Evolutionary conservation across 495 filamentous ascomycete genomes (phyloP).

Genomic region (Penicillium samsonianum): DNA sequence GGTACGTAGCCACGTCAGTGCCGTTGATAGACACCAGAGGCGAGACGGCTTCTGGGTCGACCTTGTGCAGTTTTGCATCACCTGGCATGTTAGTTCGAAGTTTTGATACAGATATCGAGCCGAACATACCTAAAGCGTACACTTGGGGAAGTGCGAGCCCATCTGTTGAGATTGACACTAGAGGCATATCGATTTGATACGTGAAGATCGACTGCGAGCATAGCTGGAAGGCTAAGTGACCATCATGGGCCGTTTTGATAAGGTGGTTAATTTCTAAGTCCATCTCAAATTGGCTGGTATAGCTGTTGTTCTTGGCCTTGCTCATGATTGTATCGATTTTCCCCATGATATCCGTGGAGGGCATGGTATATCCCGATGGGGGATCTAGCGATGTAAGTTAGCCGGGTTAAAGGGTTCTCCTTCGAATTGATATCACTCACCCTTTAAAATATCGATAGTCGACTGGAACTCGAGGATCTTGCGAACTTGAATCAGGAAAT

Average conservation of each 20-base stretch:
- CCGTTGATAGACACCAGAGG: conserved; percentile 39
- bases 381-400: conserved; percentile 36
- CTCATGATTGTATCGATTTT: conserved; percentile 45
- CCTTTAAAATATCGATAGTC: conserved; percentile 54
- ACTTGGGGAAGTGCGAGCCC: conserved; percentile 39
- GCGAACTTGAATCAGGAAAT: conserved; percentile 56
- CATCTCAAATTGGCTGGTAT: conserved; percentile 53
- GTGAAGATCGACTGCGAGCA: conserved; percentile 34
- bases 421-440: conserved; percentile 8
- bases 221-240: conserved; percentile 41
- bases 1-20: conserved; percentile 27
- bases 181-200: conserved; percentile 22
- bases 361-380: conserved; percentile 56
- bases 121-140: conserved; percentile 30
- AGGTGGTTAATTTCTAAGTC: conserved; percentile 44
- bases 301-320: conserved; percentile 38
- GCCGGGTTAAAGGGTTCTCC: neutral
- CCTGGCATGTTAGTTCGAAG: conserved; percentile 9
- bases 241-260: conserved; percentile 50
- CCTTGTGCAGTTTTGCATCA: conserved; percentile 25
- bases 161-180: conserved; percentile 42
- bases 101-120: neutral
- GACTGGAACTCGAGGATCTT: conserved; percentile 60
- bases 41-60: conserved; percentile 21
- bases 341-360: conserved; percentile 50